Percentiles rank a stretch among this genome's conserved stretches.
Conservation (phyloP, 2,329 filamentous ascomycete genomes). For the Torrubiella hemipterigena region DNA sequence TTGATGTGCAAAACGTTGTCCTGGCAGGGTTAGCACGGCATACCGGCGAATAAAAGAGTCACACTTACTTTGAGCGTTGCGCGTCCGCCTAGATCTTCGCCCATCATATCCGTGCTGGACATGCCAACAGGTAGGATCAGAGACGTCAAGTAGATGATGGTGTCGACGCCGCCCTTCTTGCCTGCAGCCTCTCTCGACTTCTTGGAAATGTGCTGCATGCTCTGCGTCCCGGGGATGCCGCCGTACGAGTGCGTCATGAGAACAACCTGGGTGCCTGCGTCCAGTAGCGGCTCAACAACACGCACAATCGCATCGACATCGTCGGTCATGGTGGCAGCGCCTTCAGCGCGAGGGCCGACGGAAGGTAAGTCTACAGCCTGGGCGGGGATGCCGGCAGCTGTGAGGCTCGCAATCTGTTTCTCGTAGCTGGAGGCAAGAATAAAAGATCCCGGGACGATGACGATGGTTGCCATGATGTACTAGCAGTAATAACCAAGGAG, state of each 20-base stretch:
- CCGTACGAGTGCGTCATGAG: slow-evolving; percentile 27
- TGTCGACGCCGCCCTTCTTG: slow-evolving; percentile 19
- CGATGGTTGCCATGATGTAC: background rate
- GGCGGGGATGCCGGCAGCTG: background rate
- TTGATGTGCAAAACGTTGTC: too few species aligned
- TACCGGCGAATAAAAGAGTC: too few species aligned
- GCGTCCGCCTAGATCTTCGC: too few species aligned
- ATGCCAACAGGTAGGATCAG: slow-evolving; percentile 13
- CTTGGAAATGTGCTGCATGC: slow-evolving; percentile 16
- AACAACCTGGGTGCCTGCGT: slow-evolving; percentile 22
- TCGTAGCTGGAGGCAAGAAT: background rate
- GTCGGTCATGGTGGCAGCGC: slow-evolving; percentile 13
- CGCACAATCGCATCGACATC: slow-evolving; percentile 17
- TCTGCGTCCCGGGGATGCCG: slow-evolving; percentile 19
- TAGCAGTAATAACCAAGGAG: too few species aligned
- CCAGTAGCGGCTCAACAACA: slow-evolving; percentile 18
- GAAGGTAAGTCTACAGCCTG: background rate
- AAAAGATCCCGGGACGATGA: background rate
- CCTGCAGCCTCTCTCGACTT: slow-evolving; percentile 14
- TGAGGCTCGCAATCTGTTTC: background rate
- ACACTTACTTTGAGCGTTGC: too few species aligned
- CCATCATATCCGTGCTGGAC: slow-evolving; percentile 1
- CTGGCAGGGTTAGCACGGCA: too few species aligned
- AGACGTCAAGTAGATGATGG: slow-evolving; percentile 16
- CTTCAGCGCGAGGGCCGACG: background rate